Conservation (phyloP, 768 basidiomycete species). For the Tricholoma bakamatsutake region DNA sequence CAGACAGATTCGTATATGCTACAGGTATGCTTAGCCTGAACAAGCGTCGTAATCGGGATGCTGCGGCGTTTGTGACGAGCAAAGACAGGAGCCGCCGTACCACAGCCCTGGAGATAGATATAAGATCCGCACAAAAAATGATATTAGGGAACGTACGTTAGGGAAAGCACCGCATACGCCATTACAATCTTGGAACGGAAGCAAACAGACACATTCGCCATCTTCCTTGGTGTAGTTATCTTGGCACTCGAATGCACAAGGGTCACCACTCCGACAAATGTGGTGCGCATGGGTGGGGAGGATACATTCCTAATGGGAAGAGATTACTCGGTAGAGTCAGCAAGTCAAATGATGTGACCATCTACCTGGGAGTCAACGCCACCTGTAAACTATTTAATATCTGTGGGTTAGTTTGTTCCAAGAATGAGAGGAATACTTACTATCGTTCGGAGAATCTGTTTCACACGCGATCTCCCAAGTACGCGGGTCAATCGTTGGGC, state of each 20-base stretch:
- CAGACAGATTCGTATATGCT: slow-evolving; percentile 15
- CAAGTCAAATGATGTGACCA: neutral
- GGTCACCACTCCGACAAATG: slow-evolving; percentile 2
- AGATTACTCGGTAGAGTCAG: neutral
- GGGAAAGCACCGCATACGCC: slow-evolving; percentile 8
- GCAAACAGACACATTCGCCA: slow-evolving; percentile 6
- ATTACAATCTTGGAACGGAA: slow-evolving; percentile 9
- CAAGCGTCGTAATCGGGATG: slow-evolving; percentile 9
- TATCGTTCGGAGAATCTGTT: neutral
- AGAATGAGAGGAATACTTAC: neutral
- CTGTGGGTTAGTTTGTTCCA: neutral
- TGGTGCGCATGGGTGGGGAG: slow-evolving; percentile 4
- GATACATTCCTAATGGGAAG: slow-evolving; percentile 2
- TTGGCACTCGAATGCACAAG: slow-evolving; percentile 10
- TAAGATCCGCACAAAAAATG: neutral
- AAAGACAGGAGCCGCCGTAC: neutral
- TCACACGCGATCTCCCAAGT: neutral
- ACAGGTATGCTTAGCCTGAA: slow-evolving; percentile 14
- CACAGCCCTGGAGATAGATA: slow-evolving; percentile 2
- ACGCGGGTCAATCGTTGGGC: neutral
- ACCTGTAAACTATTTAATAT: neutral
- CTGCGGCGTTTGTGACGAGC: slow-evolving; percentile 8
- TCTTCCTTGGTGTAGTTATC: slow-evolving; percentile 4
- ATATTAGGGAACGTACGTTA: neutral
- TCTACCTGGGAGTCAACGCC: neutral